Evolutionary conservation across 805 yeast genomes (phyloP), one percentile per base, ranked within the genome.

Genomic region (Suhomyces sp.): DNA sequence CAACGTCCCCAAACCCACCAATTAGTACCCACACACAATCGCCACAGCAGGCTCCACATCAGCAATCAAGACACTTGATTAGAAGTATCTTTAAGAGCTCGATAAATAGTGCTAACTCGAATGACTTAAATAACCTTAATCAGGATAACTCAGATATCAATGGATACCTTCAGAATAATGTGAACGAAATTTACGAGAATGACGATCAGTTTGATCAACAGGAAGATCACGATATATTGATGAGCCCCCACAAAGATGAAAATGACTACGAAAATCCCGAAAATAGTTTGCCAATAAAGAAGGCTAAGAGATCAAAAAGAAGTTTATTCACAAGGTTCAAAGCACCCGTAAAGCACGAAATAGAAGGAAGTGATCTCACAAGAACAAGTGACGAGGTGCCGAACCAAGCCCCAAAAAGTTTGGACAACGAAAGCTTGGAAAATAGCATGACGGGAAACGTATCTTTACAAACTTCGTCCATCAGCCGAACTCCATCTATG

Each of bases 281-380:
- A 10, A 31, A 51, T 2, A 43, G 50, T 8, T 35, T 24, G 12
- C 52, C 47, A 12, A 33, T 60, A 3, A 71, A 73, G 53, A 70
- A 69, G 51, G 58, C 63, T 1, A 71, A 66, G 48, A 62, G 69
- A 40, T 54, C 73, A 1, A 70, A 68, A 53, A 57, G 76, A 48
- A 63, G 72, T 53, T 58, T 75, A 29, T 74, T 75, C 59, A 73
- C 66, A 2, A 63, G 79, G 46, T 74, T 75, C 56, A 75, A 74
- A 55, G 52, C 59, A 27, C 57, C 52, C 4, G 27, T 33, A 3
- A 44, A 44, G 12, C 41, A 40, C 3, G 60, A 57, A 21, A 50
- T 62, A 1, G 47, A 46, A 6, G 54, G 49, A 13, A 48, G 45
- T 2, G 51, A 37, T 12, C 46, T 35, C 4, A 20, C 48, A 17